Evolutionary conservation across 2,329 filamentous ascomycete genomes (phyloP).

Genomic region (Coleophoma eucalyptorum): DNA sequence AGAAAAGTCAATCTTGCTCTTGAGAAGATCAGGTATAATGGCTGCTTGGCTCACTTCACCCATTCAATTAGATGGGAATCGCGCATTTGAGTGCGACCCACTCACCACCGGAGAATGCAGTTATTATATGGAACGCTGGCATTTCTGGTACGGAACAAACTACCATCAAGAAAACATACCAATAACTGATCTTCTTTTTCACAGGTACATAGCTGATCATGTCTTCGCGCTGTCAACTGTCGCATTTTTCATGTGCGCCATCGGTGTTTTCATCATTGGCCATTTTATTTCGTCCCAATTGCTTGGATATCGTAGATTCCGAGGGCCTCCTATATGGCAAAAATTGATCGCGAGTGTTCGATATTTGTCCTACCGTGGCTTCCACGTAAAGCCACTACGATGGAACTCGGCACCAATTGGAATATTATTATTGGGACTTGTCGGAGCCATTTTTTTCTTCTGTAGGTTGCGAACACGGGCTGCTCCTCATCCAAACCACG

Average conservation of each 20-base stretch:
- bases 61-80: slow-evolving; percentile 34
- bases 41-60: slow-evolving; percentile 36
- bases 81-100: slow-evolving; percentile 16
- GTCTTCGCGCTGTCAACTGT: slow-evolving; percentile 48
- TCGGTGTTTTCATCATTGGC: slow-evolving; percentile 42
- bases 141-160: slow-evolving; percentile 37
- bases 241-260: slow-evolving; percentile 46
- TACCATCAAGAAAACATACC: neutral
- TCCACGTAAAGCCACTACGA: slow-evolving; percentile 26
- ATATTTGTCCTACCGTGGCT: slow-evolving; percentile 37
- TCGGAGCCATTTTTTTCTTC: slow-evolving; percentile 42
- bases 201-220: slow-evolving; percentile 50
- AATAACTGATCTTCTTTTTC: neutral
- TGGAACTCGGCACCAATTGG: slow-evolving; percentile 43
- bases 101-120: slow-evolving; percentile 39
- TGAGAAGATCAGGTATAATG: slow-evolving; percentile 24
- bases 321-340: slow-evolving; percentile 22
- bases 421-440: slow-evolving; percentile 32
- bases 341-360: slow-evolving; percentile 31
- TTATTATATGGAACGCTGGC: slow-evolving; percentile 41
- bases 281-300: slow-evolving; percentile 13
- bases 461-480: slow-evolving; percentile 21
- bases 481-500: slow-evolving; percentile 2
- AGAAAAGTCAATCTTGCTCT: slow-evolving; percentile 35
- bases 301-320: slow-evolving; percentile 3